phyloP scores from a whole-genome alignment of 345 rosid species.

The Gossypium bickii region DNA sequence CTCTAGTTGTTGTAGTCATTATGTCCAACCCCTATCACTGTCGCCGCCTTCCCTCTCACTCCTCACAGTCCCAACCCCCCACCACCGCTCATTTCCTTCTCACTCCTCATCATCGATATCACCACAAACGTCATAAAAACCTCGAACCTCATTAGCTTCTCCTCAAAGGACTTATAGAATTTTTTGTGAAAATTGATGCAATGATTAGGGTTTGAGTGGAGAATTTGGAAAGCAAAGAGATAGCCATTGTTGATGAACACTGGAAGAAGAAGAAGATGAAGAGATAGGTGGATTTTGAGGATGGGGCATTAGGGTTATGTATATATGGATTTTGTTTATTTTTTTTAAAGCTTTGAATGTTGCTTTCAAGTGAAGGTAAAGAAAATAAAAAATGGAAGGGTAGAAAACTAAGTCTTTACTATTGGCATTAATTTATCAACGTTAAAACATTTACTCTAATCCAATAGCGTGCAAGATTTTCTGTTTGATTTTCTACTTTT shows the following conservation, averaged over 20 bases:
- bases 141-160: constrained; percentile 61
- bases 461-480: too few relatives aligned
- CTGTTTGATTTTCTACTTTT: too few relatives aligned
- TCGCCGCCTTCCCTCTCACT: too few relatives aligned
- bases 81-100: too few relatives aligned
- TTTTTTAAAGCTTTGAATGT: constrained; percentile 8
- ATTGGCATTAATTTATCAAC: neutral
- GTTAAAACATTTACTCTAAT: too few relatives aligned
- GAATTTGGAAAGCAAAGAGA: constrained; percentile 20
- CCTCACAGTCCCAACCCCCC: too few relatives aligned
- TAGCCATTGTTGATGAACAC: constrained; percentile 26
- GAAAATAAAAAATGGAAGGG: neutral
- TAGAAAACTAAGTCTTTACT: constrained; percentile 3
- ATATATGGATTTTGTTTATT: neutral
- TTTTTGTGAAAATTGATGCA: constrained; percentile 40
- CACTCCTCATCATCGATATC: too few relatives aligned
- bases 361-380: constrained; percentile 56
- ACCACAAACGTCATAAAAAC: constrained; percentile 29
- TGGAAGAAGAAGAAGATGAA: neutral
- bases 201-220: constrained; percentile 31
- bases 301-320: constrained; percentile 22
- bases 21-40: too few relatives aligned
- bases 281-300: constrained; percentile 20
- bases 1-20: too few relatives aligned
- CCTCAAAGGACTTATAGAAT: constrained; percentile 53